Conservation (phyloP, 2,329 filamentous ascomycete species). For the Lasiodiplodia hormozganensis region DNA sequence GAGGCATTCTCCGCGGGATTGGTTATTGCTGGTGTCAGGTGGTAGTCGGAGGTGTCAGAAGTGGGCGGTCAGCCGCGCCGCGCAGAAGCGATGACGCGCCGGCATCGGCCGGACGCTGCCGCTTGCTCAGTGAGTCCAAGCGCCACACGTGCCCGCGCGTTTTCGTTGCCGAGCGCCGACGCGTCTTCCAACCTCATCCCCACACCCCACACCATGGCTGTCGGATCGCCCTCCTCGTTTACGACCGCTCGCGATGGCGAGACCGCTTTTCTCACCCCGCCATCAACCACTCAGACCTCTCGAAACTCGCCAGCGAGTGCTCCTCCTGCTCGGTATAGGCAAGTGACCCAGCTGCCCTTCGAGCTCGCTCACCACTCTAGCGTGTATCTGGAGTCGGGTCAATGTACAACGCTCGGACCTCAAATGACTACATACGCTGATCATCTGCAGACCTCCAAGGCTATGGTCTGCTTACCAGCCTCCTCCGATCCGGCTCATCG, state of each 20-base stretch:
- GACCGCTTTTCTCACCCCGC: constrained; percentile 17
- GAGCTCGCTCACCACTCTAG: constrained; percentile 46
- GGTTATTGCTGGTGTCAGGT: constrained; percentile 9
- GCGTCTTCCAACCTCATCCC: constrained; percentile 21
- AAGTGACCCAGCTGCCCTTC: constrained; percentile 42
- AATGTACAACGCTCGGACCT: constrained; percentile 36
- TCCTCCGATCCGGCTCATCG: constrained; percentile 43
- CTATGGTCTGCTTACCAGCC: constrained; percentile 43
- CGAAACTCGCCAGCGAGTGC: background rate
- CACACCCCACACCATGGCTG: constrained; percentile 16
- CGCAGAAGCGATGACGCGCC: background rate
- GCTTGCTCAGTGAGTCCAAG: background rate
- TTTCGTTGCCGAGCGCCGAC: constrained; percentile 3
- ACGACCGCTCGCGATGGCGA: constrained; percentile 19
- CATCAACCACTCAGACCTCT: constrained; percentile 7
- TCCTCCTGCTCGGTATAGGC: constrained; percentile 33
- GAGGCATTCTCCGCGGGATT: constrained; percentile 21
- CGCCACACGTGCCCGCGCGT: constrained; percentile 22
- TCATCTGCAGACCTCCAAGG: constrained; percentile 40
- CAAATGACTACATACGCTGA: background rate
- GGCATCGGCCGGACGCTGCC: constrained; percentile 9
- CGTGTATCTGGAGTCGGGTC: constrained; percentile 44
- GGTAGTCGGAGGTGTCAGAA: constrained; percentile 4
- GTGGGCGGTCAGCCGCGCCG: constrained; percentile 15
- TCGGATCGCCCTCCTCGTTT: constrained; percentile 22